These are phyloP conservation scores for Pseudoturritis turrita DNA, from an alignment of 345 rosid species.

Conservation along the genomic window DNA sequence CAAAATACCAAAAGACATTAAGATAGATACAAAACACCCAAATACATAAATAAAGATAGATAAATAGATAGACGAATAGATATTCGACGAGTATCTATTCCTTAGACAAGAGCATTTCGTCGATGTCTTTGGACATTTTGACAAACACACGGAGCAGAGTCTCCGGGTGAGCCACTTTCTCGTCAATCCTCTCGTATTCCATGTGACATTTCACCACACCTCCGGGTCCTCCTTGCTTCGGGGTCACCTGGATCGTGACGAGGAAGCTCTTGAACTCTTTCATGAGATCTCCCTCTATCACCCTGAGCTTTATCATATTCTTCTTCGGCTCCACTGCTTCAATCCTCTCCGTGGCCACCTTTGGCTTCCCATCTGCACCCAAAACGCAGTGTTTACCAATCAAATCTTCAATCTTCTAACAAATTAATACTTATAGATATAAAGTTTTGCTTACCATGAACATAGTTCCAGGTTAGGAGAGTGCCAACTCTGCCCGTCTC, in stretches of 20 bases:
- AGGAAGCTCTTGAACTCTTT: conserved; percentile 24
- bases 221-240: conserved; percentile 15
- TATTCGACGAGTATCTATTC: not conserved
- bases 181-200: conserved; percentile 4
- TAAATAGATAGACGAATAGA: not conserved
- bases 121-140: not conserved
- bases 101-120: conserved; percentile 1
- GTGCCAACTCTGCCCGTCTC: conserved; percentile 32
- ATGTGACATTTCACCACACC: conserved; percentile 11
- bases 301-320: not conserved
- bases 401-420: not conserved
- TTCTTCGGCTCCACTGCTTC: conserved; percentile 18
- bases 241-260: not conserved
- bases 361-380: conserved; percentile 6
- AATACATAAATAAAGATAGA: not conserved
- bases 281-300: conserved; percentile 26
- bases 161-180: conserved; percentile 17
- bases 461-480: conserved; percentile 31
- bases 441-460: conserved; percentile 29
- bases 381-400: not conserved
- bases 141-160: not conserved
- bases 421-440: not conserved
- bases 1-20: not conserved
- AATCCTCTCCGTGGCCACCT: not conserved
- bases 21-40: not conserved